phyloP scores from a whole-genome alignment of 345 rosid species.

The Mangifera indica region DNA sequence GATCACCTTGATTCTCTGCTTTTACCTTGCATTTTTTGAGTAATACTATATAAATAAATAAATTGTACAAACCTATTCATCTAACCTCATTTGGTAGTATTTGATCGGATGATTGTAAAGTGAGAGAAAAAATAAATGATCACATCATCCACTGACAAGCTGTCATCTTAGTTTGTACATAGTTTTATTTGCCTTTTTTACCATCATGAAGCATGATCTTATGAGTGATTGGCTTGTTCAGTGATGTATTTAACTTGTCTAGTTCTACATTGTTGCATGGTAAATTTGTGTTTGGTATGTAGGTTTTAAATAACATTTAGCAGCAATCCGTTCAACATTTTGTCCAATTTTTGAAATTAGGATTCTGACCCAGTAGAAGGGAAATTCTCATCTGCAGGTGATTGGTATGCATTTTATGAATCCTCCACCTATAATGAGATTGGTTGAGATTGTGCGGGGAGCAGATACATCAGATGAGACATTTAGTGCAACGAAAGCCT shows the following conservation, averaged over 20 bases:
- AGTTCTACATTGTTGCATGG: not conserved
- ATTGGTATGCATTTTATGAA: slow-evolving; percentile 97
- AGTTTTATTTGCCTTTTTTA: not conserved
- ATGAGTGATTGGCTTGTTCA: not conserved
- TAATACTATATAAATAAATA: too few species aligned
- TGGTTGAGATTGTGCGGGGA: slow-evolving; percentile 87
- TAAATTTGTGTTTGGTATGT: too few species aligned
- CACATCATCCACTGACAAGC: too few species aligned
- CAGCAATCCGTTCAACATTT: not conserved
- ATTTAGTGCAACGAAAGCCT: slow-evolving; percentile 48
- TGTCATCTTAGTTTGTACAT: too few species aligned
- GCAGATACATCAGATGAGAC: slow-evolving; percentile 84
- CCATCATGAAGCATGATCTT: not conserved
- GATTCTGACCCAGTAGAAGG: slow-evolving; percentile 14
- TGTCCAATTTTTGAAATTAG: not conserved
- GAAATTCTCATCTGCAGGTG: slow-evolving; percentile 41
- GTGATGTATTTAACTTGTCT: not conserved
- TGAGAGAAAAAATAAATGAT: too few species aligned
- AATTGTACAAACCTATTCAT: too few species aligned
- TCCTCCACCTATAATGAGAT: slow-evolving; percentile 95
- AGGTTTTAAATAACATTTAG: too few species aligned
- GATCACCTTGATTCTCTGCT: too few species aligned
- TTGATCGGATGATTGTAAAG: too few species aligned
- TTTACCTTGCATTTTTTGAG: too few species aligned
- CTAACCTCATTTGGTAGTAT: too few species aligned